Base-by-base conservation (phyloP, 1,139 yeast species). In the Kodamaea derodonti region DNA sequence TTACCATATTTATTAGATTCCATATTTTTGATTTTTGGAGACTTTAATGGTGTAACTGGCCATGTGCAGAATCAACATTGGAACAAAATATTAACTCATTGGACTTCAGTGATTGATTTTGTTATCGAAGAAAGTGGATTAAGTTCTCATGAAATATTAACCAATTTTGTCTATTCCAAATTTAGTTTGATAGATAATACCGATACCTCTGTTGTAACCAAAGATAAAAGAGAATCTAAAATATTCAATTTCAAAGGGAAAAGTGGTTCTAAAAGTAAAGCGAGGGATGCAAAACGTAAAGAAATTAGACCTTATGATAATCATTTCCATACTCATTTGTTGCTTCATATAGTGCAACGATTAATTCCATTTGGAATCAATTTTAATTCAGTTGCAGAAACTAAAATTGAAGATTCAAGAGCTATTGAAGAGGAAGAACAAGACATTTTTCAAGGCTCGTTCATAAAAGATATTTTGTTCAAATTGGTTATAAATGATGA, bases 81-180 rank as follows among this genome's bases (percentile, higher is more conserved):
- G 74, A 52, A 47, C 27, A 60, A 57, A 29, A 43, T 52, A 1
- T 42, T 65, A 24, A 33, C 39, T 4, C 70, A 65, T 16, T 65
- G 68, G 67, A 39, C 45, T 3, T 45, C 48, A 2, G 49, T 65
- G 1, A 31, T 69, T 3, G 60, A 62, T 23, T 67, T 49, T 42
- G 41, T 69, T 10, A 49, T 68, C 4, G 52, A 54, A 25, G 75
- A 69, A 47, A 43, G 65, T 23, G 75, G 75, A 1, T 52, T 68
- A 5, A 56, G 56, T 16, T 54, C 64, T 27, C 68, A 67, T 42
- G 75, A 69, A 38, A 57, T 62, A 11, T 51, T 69, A 24, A 49
- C 65, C 8, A 48, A 49, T 3, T 67, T 58, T 41, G 49, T 68
- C 3, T 54, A 60, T 27, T 41, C 51, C 4, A 65, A 60, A 32